phyloP scores from a whole-genome alignment of 2,329 filamentous ascomycete genomes.

The Fusarium sp. region DNA sequence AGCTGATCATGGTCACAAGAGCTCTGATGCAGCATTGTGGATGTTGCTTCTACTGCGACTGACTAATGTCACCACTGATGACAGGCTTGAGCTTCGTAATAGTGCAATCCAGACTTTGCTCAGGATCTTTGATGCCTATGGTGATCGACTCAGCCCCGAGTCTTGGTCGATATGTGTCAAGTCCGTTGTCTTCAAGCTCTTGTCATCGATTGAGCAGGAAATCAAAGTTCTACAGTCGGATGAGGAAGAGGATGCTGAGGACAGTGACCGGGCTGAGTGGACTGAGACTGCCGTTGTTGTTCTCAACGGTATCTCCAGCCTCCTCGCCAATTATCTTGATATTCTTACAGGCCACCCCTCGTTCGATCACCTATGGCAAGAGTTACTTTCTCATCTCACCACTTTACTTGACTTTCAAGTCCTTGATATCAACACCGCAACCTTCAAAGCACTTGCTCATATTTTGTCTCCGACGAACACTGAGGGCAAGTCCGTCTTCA shows the following conservation, averaged over 20 bases:
- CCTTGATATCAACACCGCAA: conserved; percentile 76
- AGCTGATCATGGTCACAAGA: conserved; percentile 64
- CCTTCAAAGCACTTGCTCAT: conserved; percentile 72
- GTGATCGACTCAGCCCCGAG: conserved; percentile 78
- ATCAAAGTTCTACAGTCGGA: conserved; percentile 53
- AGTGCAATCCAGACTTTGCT: conserved; percentile 91
- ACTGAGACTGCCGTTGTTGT: conserved; percentile 79
- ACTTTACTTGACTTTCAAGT: conserved; percentile 68
- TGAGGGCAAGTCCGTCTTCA: conserved; percentile 55
- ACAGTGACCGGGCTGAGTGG: conserved; percentile 66
- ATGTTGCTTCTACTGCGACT: conserved; percentile 78
- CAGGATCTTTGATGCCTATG: conserved; percentile 91
- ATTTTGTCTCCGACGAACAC: conserved; percentile 64
- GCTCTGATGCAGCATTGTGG: conserved; percentile 78
- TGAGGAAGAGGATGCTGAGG: conserved; percentile 51
- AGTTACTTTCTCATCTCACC: conserved; percentile 75
- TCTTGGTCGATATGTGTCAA: conserved; percentile 87
- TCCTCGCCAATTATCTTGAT: conserved; percentile 81
- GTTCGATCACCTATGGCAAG: conserved; percentile 79
- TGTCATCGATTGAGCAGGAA: conserved; percentile 73
- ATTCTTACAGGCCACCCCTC: conserved; percentile 71
- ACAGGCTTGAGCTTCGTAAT: conserved; percentile 79
- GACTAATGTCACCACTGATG: conserved; percentile 75
- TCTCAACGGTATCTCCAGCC: conserved; percentile 74
- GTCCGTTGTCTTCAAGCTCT: conserved; percentile 80